phyloP scores from a whole-genome alignment of 345 rosid species.

The Schrenkiella parvula region DNA sequence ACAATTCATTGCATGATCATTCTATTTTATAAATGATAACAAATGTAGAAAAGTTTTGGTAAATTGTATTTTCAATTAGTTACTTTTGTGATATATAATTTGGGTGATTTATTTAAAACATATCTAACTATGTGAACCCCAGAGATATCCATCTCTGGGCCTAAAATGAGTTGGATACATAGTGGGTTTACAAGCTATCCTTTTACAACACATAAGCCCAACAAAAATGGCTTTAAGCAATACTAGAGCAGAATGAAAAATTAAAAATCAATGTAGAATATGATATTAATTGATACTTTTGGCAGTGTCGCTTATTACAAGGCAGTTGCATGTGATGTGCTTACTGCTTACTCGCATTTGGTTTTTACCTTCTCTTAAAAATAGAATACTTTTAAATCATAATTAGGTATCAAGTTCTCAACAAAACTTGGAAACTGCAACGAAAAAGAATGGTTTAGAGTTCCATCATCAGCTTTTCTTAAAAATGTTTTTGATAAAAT shows the following conservation, averaged over 20 bases:
- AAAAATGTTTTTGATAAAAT: not conserved
- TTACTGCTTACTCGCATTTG: slow-evolving; percentile 14
- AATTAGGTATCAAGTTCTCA: slow-evolving; percentile 11
- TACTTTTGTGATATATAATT: not conserved
- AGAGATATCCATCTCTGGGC: not conserved
- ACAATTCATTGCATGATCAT: not conserved
- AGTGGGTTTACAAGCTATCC: not conserved
- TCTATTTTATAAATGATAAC: no score
- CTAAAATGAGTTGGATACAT: not conserved
- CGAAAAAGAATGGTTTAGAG: not conserved
- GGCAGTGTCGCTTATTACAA: slow-evolving; percentile 26
- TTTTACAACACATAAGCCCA: not conserved
- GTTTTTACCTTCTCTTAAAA: not conserved
- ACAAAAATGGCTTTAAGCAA: not conserved
- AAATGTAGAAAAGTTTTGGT: no score
- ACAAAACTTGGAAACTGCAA: slow-evolving; percentile 6
- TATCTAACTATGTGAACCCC: not conserved
- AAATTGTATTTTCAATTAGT: not conserved
- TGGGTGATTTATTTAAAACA: not conserved
- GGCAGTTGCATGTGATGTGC: slow-evolving; percentile 31
- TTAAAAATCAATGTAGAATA: not conserved
- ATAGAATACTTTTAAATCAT: not conserved
- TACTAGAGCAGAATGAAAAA: not conserved
- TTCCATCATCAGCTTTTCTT: not conserved
- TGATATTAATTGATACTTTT: slow-evolving; percentile 11